phyloP scores from a whole-genome alignment of 352 stramenopile genomes.

The Phytophthora gonapodyides region DNA sequence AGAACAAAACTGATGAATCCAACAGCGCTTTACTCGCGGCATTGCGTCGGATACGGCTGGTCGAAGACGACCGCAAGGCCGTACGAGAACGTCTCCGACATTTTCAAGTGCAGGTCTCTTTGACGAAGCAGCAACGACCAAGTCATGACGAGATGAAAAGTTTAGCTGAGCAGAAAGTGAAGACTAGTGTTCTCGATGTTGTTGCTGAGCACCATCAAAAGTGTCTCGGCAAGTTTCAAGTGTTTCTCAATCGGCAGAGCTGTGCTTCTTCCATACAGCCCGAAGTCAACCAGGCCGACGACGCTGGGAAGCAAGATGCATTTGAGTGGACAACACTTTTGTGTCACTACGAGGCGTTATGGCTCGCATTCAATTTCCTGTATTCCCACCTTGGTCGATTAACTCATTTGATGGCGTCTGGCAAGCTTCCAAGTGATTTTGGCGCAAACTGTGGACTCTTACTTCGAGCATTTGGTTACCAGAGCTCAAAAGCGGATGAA shows the following conservation, averaged over 20 bases:
- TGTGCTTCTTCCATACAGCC: not conserved
- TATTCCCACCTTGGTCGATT: constrained; percentile 11
- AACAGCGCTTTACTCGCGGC: constrained; percentile 9
- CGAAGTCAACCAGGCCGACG: constrained; percentile 1
- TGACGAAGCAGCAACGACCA: constrained; percentile 9
- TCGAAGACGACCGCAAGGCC: constrained; percentile 19
- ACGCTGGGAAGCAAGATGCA: not conserved
- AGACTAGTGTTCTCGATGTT: constrained; percentile 9
- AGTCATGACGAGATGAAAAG: not conserved
- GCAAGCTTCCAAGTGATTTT: not conserved
- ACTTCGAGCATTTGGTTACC: constrained; percentile 12
- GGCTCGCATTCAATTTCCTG: constrained; percentile 29
- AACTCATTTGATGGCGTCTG: not conserved
- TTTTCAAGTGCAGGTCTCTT: constrained; percentile 22
- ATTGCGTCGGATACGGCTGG: constrained; percentile 22
- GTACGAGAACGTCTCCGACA: constrained; percentile 21
- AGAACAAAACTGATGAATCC: not conserved
- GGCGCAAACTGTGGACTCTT: not conserved
- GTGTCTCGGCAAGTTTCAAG: constrained; percentile 26
- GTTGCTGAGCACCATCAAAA: constrained; percentile 24
- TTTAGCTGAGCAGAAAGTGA: not conserved
- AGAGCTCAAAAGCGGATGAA: not conserved
- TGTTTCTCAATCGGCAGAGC: constrained; percentile 6
- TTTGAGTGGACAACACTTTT: constrained; percentile 23
- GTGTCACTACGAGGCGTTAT: constrained; percentile 34